Evolutionary conservation across 116 monocot species (phyloP).

Genomic region (Papilionanthe hybrid): DNA sequence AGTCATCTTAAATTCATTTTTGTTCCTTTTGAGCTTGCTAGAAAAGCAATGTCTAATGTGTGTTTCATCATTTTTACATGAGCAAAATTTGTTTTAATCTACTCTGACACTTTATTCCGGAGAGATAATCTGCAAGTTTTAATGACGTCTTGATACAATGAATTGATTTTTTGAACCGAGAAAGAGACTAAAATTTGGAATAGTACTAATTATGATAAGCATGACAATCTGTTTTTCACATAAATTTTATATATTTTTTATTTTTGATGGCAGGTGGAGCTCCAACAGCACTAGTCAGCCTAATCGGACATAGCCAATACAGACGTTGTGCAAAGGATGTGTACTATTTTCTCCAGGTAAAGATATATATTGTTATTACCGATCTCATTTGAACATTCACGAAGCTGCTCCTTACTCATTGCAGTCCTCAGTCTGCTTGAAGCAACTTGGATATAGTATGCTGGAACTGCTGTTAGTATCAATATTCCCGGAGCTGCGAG

Average conservation of each 20-base stretch:
- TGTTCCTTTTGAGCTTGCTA: no score
- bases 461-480: conserved; percentile 63
- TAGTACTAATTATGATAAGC: no score
- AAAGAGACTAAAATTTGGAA: no score
- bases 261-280: conserved; percentile 55
- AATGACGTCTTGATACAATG: no score
- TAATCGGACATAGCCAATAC: conserved; percentile 81
- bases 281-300: conserved; percentile 76
- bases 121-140: no score
- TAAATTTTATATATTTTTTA: background rate
- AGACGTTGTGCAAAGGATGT: conserved; percentile 61
- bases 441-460: conserved; percentile 79
- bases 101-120: no score
- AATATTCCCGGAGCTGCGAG: conserved; percentile 65
- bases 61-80: no score
- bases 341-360: conserved; percentile 87
- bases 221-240: no score
- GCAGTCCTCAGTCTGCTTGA: conserved; percentile 77
- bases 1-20: no score
- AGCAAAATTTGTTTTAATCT: no score
- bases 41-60: no score
- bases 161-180: no score
- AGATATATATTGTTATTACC: background rate
- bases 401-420: conserved; percentile 3
- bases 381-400: background rate